Evolutionary conservation across 345 rosid species (phyloP).

Genomic region (Erodium maritimum): DNA sequence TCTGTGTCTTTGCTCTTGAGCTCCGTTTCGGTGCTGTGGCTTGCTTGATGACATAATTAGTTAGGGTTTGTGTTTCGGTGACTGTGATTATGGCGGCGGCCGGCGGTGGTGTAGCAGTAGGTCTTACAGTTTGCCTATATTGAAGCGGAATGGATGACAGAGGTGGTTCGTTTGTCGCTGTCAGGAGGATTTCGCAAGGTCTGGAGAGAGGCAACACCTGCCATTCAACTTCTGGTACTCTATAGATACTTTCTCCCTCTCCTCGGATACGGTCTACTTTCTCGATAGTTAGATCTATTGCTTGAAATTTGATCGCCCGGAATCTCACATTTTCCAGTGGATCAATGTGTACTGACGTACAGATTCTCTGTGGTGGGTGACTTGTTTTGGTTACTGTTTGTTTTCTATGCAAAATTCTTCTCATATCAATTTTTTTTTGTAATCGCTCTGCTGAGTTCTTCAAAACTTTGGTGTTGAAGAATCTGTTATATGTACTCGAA

Average conservation of each 20-base stretch:
- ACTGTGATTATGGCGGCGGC: not conserved
- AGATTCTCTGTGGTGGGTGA: conserved; percentile 36
- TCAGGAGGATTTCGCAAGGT: conserved; percentile 90
- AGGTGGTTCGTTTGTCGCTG: conserved; percentile 97
- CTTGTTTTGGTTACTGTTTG: not conserved
- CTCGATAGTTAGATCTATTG: conserved; percentile 18
- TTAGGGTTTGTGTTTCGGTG: not conserved
- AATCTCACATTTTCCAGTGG: conserved; percentile 12
- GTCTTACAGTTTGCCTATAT: no score
- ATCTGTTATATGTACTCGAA: not conserved
- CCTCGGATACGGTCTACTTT: not conserved
- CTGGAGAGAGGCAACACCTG: conserved; percentile 73
- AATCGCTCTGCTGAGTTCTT: not conserved
- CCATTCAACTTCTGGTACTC: conserved; percentile 74
- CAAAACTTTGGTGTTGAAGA: not conserved
- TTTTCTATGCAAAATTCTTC: not conserved
- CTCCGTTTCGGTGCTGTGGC: not conserved
- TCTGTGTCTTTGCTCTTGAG: not conserved
- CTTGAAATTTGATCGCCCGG: conserved; percentile 14
- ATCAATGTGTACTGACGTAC: conserved; percentile 40
- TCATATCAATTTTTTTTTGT: not conserved
- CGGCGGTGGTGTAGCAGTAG: not conserved
- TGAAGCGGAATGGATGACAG: conserved; percentile 59
- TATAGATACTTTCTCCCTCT: conserved; percentile 4
- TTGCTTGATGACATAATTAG: no score